Conservation (phyloP, 192 early-diverging fungal genomes). For the Coemansia sp. region DNA sequence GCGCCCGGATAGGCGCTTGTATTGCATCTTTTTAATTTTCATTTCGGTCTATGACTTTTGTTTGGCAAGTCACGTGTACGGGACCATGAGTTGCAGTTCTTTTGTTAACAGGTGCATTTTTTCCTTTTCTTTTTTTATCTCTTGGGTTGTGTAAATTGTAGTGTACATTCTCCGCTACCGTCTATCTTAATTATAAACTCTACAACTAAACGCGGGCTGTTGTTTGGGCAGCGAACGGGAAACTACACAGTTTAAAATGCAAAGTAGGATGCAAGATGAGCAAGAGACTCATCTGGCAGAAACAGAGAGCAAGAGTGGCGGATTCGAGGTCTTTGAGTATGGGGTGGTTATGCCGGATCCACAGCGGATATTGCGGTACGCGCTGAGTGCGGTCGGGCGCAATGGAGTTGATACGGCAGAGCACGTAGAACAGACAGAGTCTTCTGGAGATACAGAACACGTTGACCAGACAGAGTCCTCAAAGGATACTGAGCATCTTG, state of each 20-base stretch:
- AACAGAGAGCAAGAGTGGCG: not conserved
- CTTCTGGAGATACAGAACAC: too few relatives aligned
- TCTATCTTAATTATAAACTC: not conserved
- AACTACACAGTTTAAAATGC: too few relatives aligned
- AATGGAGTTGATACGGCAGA: too few relatives aligned
- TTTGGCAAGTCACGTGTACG: constrained; percentile 3
- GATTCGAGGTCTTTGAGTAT: not conserved
- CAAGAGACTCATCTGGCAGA: constrained; percentile 6
- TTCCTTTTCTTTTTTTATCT: constrained; percentile 7
- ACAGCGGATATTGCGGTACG: constrained; percentile 3
- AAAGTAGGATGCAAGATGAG: not conserved
- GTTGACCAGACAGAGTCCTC: too few relatives aligned
- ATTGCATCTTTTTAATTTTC: not conserved
- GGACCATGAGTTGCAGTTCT: too few relatives aligned
- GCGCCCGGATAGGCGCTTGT: constrained; percentile 15
- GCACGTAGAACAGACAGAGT: too few relatives aligned
- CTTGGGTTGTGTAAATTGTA: not conserved
- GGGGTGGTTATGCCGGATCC: not conserved
- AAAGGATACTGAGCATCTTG: too few relatives aligned
- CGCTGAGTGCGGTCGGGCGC: not conserved
- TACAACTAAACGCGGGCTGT: too few relatives aligned
- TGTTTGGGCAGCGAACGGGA: not conserved
- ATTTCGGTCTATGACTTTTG: not conserved
- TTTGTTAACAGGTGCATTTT: not conserved
- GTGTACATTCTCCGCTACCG: not conserved